phyloP scores from a whole-genome alignment of 331 rosid species.

The Arachis monticola region DNA sequence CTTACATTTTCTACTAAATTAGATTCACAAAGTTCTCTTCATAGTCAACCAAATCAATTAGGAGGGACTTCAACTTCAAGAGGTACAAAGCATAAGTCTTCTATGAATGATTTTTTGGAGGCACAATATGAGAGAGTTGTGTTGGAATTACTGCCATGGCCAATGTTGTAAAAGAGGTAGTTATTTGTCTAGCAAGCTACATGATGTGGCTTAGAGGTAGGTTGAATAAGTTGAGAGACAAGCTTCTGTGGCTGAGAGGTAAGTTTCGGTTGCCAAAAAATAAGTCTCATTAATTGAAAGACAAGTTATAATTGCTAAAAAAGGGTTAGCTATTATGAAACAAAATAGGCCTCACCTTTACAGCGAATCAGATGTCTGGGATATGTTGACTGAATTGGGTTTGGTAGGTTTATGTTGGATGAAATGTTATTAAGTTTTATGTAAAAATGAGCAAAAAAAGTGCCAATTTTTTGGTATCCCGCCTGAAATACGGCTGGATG shows the following conservation, averaged over 20 bases:
- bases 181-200: not conserved
- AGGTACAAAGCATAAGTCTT: not conserved
- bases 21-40: not conserved
- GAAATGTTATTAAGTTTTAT: not conserved
- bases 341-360: constrained; percentile 6
- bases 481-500: not conserved
- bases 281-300: not conserved
- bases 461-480: not conserved
- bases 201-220: not conserved
- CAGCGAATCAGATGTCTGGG: not conserved
- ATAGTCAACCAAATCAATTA: not conserved
- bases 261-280: not conserved
- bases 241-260: not conserved
- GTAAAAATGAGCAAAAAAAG: constrained; percentile 21
- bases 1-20: not conserved
- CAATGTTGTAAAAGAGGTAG: not conserved
- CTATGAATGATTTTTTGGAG: not conserved
- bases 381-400: not conserved
- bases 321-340: not conserved
- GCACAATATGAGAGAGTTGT: not conserved
- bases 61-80: not conserved
- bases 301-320: not conserved
- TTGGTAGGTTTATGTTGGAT: not conserved
- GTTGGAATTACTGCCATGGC: not conserved
- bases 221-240: not conserved